A percentile compares a stretch with the other conserved stretches of the same genome.
phyloP scores from a whole-genome alignment of 2,329 filamentous ascomycete species.

The Stachybotrys chartarum region DNA sequence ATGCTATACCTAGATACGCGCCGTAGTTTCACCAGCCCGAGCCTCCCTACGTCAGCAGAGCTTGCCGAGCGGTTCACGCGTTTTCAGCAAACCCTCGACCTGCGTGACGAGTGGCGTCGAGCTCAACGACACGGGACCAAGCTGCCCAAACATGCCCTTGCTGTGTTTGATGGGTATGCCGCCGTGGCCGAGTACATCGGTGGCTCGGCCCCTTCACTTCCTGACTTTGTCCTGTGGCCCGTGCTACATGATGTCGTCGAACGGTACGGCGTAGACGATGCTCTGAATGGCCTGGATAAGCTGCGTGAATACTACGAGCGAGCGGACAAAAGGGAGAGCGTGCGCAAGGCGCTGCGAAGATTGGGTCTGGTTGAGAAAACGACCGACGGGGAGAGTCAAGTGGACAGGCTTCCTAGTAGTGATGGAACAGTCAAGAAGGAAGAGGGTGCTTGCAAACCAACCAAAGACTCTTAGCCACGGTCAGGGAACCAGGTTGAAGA shows the following conservation, averaged over 20 bases:
- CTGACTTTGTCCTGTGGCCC: constrained; percentile 53
- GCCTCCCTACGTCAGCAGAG: constrained; percentile 15
- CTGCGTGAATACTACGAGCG: constrained; percentile 31
- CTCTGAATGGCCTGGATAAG: constrained; percentile 19
- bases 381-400: neutral
- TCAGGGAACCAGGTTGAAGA: neutral
- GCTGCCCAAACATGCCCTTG: constrained; percentile 24
- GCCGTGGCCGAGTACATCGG: constrained; percentile 35
- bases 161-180: constrained; percentile 31
- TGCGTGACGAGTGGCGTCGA: constrained; percentile 29
- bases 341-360: constrained; percentile 13
- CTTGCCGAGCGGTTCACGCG: constrained; percentile 30
- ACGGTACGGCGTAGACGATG: constrained; percentile 19
- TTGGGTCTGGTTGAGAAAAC: neutral
- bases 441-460: neutral
- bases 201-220: constrained; percentile 31
- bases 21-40: constrained; percentile 28
- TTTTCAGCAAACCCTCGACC: constrained; percentile 30
- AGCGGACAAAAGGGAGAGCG: constrained; percentile 13
- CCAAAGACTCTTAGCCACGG: no score
- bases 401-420: neutral
- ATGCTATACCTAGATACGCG: constrained; percentile 54
- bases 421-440: neutral
- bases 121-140: constrained; percentile 8
- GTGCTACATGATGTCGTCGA: constrained; percentile 39